Evolutionary conservation across 1,139 yeast species (phyloP), one percentile per base, ranked within the genome.

Genomic region (Hemisphaericaspora lyxosophila): DNA sequence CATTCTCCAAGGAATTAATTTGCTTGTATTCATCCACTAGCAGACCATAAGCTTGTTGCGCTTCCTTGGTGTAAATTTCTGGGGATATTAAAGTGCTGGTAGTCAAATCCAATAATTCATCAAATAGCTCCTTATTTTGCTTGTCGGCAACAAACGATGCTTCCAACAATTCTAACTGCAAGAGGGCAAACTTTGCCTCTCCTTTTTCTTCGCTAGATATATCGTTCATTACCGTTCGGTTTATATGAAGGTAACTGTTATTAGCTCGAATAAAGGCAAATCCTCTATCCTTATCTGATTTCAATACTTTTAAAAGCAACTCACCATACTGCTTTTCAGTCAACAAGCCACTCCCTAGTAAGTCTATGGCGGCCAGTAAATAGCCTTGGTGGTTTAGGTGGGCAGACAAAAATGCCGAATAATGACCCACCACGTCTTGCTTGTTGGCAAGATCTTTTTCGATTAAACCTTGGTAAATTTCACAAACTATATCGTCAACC

Each of bases 91-190:
- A 28, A 35, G 50, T 44, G 4, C 37, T 36, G 4, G 24, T 20
- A 5, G 43, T 34, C 8, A 39, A 19, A 4, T 36, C 37, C 4
- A 55, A 20, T 14, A 60, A 43, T 30, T 60, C 63, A 8, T 46
- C 45, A 8, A 53, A 23, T 6, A 50, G 33, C 13, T 46, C 53
- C 12, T 42, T 34, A 5, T 41, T 30, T 8, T 42, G 34, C 3
- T 40, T 19, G 23, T 36, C 36, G n/a, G 20, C 33, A 7, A 33
- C 7, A 34, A 60, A 59, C 1, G 59, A 44, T 13, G 62, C 55
- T 44, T 70, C 75, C 23, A 68, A 46, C 34, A 62, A 60, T 33
- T 70, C 75, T 18, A 68, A 55, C 33, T 62, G 65, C 8, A 69
- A 53, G 3, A 54, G 38, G 1, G 60, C 46, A 39, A 64, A 60